Base-by-base conservation (phyloP, 495 filamentous ascomycete species). In the Penicillium psychrofluorescens region DNA sequence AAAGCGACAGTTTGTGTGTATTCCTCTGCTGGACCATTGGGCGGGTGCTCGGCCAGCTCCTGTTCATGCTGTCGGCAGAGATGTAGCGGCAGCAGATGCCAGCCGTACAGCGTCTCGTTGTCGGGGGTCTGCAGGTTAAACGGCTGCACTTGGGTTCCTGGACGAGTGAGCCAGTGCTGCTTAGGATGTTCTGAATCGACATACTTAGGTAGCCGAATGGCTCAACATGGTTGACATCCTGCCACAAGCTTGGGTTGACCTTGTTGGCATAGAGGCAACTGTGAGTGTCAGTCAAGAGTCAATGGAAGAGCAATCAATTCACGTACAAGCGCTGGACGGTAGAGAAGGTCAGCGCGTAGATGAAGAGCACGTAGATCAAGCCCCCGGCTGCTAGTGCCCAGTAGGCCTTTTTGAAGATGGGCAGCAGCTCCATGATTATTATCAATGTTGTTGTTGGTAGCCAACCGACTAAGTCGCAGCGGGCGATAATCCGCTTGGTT, bases 151-250 rank as follows among this genome's bases (percentile, higher is more conserved):
- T 84, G 80, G 36, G 77, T 79, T 50, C 74, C 74, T 77, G 40
- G 30, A 39, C 9, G 3, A 16, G 45, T 60, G 29, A 63, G 46
- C 28, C 41, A 22, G 1, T 34, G 32, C 32, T 6, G 22, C 4
- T 4, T 4, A 22, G 22, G 11, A 30, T 6, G n/a, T 7, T 11
- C 2, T 13, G 6, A 12, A 29, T 1, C 2, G 39, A 64, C 80
- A 48, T 61, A 90, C 86, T 87, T 36, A 86, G 71, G 56, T 92
- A 95, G 0, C 89, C 89, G 70, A 88, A 94, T 32, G 78, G 66
- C 52, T 92, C 84, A 0, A 86, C 82, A 28, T 77, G 65, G 48
- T 88, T 80, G 31, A 86, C 44, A 56, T 92, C 74, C 40, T 83
- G 67, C 78, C 80, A 88, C 51, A 76, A 75, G 10, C 75, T 59